Base-by-base conservation (phyloP, 2,329 filamentous ascomycete genomes). In the Colletotrichum neosansevieriae region DNA sequence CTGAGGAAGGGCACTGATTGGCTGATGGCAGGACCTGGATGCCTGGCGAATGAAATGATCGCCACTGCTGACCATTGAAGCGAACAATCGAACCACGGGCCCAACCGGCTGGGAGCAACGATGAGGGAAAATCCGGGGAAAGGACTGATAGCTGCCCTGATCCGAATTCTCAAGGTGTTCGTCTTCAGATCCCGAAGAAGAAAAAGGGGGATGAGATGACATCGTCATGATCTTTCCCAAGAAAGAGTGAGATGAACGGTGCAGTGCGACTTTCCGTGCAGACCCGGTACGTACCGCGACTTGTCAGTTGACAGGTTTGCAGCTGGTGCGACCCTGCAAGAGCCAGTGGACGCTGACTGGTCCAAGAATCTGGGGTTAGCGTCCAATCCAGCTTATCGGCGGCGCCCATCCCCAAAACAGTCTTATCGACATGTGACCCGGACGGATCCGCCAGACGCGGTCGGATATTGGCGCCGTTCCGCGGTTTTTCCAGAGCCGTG, bases 351-450 rank as follows among this genome's bases (percentile, higher is more conserved):
- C 38, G 53, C 40, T 49, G 56, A 49, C 15, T 49, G 61, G 40
- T 11, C 10, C 63, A 63, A 38, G 21, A 60, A 59, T 50, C 66
- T 36, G 61, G 61, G 49, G 54, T 21, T 9, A 40, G 50, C 34
- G 5, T 24, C 24, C 24, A 24, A 24, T 24, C 24, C 34, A 38
- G 17, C 67, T 70, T 71, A 71, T 71, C 68, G 53, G 24, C 4
- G 24, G 11, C 17, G 2, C 3, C 15, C 13, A 15, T 15, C 6
- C 15, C 12, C 38, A n/a, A 54, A 60, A 51, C n/a, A n/a, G n/a
- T 12, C 49, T 60, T 71, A 71, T 71, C 70, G 44, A 38, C 70
- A 71, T 69, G 70, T 71, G 70, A 71, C 60, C 29, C 54, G 42
- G 60, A 15, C 66, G 67, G 42, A 56, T 19, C 61, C 65, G 47